phyloP scores from a whole-genome alignment of 192 early-diverging fungal species.

The Powellomyces hirtus region DNA sequence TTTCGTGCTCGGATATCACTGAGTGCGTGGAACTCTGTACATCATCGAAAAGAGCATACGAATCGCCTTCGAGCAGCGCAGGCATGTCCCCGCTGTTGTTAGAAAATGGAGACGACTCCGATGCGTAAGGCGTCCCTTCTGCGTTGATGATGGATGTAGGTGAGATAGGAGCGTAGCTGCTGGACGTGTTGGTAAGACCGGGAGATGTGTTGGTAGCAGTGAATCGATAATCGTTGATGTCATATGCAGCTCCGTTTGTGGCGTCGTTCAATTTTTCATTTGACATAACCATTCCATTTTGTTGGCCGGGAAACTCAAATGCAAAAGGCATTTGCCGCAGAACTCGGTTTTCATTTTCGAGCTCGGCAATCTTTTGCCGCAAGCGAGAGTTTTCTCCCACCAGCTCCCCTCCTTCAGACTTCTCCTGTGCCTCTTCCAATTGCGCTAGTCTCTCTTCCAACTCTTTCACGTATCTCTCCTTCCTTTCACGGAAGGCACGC shows the following conservation, averaged over 20 bases:
- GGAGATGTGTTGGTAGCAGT: background rate
- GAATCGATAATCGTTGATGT: background rate
- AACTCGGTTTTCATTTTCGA: slow-evolving; percentile 24
- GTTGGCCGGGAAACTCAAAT: slow-evolving; percentile 19
- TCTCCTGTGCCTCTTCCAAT: slow-evolving; percentile 26
- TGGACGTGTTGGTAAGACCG: background rate
- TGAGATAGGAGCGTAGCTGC: background rate
- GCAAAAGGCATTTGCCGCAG: slow-evolving; percentile 26
- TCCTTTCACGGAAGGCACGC: slow-evolving; percentile 44
- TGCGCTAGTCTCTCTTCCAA: slow-evolving; percentile 32
- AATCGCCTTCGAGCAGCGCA: slow-evolving; percentile 4
- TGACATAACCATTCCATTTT: background rate
- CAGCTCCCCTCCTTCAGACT: slow-evolving; percentile 14
- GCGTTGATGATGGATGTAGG: slow-evolving; percentile 7
- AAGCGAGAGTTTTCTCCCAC: slow-evolving; percentile 23
- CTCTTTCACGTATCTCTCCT: slow-evolving; percentile 42
- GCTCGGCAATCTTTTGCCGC: slow-evolving; percentile 8
- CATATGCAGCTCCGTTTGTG: background rate
- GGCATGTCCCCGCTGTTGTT: slow-evolving; percentile 7
- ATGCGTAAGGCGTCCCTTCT: background rate
- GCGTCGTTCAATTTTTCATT: background rate
- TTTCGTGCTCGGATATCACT: background rate
- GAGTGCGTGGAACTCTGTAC: slow-evolving; percentile 15
- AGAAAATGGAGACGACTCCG: slow-evolving; percentile 8
- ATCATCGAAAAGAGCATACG: slow-evolving; percentile 25